Evolutionary conservation across 1,284 basidiomycete species (phyloP).

Genomic region (Ceratobasidium sp.): DNA sequence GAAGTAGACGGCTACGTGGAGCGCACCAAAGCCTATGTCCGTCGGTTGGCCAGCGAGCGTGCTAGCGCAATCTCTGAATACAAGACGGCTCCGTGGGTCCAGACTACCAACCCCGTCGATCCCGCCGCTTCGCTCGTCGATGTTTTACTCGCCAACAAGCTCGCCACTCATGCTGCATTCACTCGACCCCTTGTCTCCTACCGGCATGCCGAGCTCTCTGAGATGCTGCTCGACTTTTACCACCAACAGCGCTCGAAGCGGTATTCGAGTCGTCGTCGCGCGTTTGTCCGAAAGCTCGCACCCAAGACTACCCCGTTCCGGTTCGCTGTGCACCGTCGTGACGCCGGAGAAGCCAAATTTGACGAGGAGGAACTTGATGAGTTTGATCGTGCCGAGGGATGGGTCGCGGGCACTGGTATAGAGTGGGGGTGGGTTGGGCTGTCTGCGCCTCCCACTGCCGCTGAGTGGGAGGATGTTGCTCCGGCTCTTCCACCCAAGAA

Average conservation of each 20-base stretch:
- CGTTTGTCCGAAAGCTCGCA: conserved; percentile 58
- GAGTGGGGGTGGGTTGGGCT: conserved; percentile 53
- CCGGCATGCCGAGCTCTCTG: conserved; percentile 57
- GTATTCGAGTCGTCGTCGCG: conserved; percentile 56
- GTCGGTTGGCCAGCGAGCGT: conserved; percentile 39
- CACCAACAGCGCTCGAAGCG: conserved; percentile 56
- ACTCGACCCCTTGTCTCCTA: conserved; percentile 52
- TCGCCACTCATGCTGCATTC: conserved; percentile 49
- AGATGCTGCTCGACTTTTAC: conserved; percentile 60
- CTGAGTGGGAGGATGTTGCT: neutral
- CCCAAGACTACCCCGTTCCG: conserved; percentile 54
- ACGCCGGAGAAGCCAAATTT: conserved; percentile 46
- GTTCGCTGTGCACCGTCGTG: conserved; percentile 53
- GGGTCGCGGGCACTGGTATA: conserved; percentile 50
- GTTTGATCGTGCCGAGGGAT: conserved; percentile 55
- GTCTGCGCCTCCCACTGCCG: conserved; percentile 37
- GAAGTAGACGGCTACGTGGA: conserved; percentile 30
- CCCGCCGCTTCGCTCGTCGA: conserved; percentile 45
- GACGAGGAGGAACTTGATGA: conserved; percentile 54
- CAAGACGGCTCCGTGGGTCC: conserved; percentile 48
- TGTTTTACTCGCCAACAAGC: conserved; percentile 52
- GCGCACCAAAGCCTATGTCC: conserved; percentile 48
- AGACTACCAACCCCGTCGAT: conserved; percentile 11
- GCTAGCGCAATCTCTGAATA: conserved; percentile 41
- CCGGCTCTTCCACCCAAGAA: neutral